Evolutionary conservation across 192 early-diverging fungal genomes (phyloP).

Genomic region (Rhizoclosmatium globosum): DNA sequence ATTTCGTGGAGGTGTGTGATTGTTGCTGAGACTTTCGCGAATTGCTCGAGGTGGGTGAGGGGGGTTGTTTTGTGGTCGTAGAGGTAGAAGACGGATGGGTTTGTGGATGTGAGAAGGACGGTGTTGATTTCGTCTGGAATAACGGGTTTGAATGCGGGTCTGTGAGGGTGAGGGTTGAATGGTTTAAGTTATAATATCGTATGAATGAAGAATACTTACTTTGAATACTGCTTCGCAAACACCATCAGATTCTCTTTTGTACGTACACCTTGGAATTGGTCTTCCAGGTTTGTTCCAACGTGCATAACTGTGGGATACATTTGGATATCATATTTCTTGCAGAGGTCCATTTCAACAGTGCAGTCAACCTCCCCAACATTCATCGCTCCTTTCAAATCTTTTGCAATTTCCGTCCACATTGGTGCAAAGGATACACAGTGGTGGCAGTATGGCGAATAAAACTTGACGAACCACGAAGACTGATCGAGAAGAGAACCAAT

Average conservation of each 20-base stretch:
- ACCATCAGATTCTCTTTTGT: conserved; percentile 57
- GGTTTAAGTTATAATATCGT: not conserved
- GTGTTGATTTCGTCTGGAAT: conserved; percentile 37
- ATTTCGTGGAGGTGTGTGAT: not conserved
- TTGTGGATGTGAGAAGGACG: conserved; percentile 21
- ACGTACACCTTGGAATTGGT: conserved; percentile 56
- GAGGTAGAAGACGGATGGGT: conserved; percentile 44
- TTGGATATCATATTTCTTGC: conserved; percentile 69
- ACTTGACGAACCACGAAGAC: conserved; percentile 47
- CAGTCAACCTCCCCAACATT: conserved; percentile 92
- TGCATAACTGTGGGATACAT: conserved; percentile 85
- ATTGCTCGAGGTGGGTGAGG: conserved; percentile 16
- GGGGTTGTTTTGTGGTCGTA: conserved; percentile 43
- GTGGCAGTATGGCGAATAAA: conserved; percentile 89
- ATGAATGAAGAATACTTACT: conserved; percentile 40
- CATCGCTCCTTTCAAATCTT: conserved; percentile 67
- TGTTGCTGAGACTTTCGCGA: not conserved
- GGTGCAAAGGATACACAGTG: conserved; percentile 90
- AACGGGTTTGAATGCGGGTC: conserved; percentile 48
- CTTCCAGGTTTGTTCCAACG: conserved; percentile 46
- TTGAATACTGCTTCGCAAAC: conserved; percentile 55
- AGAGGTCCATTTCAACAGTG: conserved; percentile 66
- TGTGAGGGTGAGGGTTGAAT: conserved; percentile 32
- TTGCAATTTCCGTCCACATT: conserved; percentile 75
- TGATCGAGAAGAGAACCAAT: not conserved